Evolutionary conservation across 148 eudicot genomes (phyloP).

Genomic region (Agrostemma githago): DNA sequence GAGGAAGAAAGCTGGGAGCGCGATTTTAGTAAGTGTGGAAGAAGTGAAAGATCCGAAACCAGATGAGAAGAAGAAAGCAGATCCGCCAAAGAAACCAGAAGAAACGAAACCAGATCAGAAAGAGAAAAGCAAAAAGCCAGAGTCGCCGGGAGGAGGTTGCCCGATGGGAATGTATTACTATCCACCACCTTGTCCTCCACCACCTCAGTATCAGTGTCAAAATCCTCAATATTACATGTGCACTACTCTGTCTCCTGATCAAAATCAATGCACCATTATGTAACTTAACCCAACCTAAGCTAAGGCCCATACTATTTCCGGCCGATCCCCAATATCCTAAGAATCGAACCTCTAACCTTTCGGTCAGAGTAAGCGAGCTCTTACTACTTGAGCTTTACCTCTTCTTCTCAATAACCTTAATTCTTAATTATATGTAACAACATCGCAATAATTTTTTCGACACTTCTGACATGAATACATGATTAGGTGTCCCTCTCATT

Average conservation of each 20-base stretch:
- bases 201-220: conserved; percentile 8
- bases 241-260: not conserved
- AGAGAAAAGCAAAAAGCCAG: conserved; percentile 1
- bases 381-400: no score
- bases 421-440: no score
- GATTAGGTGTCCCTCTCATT: no score
- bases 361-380: no score
- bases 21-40: conserved; percentile 23
- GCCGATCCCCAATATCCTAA: no score
- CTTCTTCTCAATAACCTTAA: no score
- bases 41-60: conserved; percentile 32
- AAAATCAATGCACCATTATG: conserved; percentile 7
- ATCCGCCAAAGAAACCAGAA: not conserved
- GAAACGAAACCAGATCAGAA: not conserved
- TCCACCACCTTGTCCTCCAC: not conserved
- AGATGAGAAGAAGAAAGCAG: conserved; percentile 22
- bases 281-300: not conserved
- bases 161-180: conserved; percentile 3
- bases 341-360: no score
- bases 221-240: conserved; percentile 4
- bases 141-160: not conserved
- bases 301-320: no score
- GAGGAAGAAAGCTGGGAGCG: conserved; percentile 21
- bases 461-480: no score
- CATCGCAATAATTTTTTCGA: no score